Conservation (phyloP, 495 filamentous ascomycete genomes). For the Physcia stellaris region DNA sequence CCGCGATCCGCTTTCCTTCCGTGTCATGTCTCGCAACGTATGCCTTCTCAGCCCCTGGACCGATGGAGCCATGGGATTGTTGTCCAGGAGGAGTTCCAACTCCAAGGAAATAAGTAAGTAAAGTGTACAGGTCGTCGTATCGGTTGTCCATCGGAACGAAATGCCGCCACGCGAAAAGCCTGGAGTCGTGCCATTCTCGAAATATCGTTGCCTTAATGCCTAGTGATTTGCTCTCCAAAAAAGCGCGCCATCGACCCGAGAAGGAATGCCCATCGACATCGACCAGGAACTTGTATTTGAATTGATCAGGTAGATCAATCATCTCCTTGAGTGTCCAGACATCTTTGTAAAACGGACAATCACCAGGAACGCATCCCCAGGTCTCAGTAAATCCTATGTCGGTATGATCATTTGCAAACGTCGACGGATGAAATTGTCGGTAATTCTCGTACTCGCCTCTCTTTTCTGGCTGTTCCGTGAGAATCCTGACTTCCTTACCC, state of each 20-base stretch:
- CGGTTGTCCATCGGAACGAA: constrained; percentile 79
- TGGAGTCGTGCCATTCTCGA: constrained; percentile 61
- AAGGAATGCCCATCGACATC: constrained; percentile 67
- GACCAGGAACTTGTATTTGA: constrained; percentile 44
- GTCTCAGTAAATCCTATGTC: constrained; percentile 30
- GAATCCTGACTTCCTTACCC: constrained; percentile 14
- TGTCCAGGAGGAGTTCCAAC: constrained; percentile 23
- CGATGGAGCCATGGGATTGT: constrained; percentile 14
- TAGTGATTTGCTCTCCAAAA: constrained; percentile 47
- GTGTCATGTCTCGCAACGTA: constrained; percentile 36
- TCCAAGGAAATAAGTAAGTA: constrained; percentile 71
- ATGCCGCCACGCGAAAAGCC: constrained; percentile 57
- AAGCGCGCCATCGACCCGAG: constrained; percentile 56
- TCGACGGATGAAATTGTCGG: constrained; percentile 18
- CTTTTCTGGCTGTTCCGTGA: constrained; percentile 17
- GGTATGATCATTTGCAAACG: constrained; percentile 27
- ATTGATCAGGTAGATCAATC: constrained; percentile 34
- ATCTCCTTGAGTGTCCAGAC: constrained; percentile 17
- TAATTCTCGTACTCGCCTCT: constrained; percentile 18
- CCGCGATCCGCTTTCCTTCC: constrained; percentile 47
- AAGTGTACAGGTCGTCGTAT: constrained; percentile 59
- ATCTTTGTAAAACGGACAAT: constrained; percentile 30
- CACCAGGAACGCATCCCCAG: constrained; percentile 25
- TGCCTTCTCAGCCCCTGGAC: constrained; percentile 9
- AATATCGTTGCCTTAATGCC: constrained; percentile 63